Base-by-base conservation (phyloP, 23 red algal species). In the Gracilaria domingensis region DNA sequence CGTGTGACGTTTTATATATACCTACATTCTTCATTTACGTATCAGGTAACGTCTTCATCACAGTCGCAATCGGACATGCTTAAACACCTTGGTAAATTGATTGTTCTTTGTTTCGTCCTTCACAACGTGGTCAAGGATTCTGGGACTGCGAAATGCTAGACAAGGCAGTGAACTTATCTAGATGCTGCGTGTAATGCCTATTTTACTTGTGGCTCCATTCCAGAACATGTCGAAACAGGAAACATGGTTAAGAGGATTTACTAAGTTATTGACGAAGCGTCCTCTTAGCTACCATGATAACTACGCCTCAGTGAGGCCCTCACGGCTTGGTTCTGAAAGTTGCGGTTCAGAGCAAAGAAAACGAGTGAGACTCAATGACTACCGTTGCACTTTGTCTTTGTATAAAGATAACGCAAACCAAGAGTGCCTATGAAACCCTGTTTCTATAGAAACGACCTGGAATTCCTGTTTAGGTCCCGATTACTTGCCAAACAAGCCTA, bases 401-500 rank as follows among this genome's bases (percentile, higher is more conserved):
- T n/a, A n/a, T n/a, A n/a, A n/a, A n/a, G n/a, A n/a, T n/a, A 56
- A 14, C 7, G 24, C 30, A 60, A 23, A 45, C 42, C 42, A 45
- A 45, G 11, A 45, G 42, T 45, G 11, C 42, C 4, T 45, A 11
- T 11, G 5, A 82, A 44, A 69, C 32, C 28, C 30, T 0, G 4
- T 32, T 0, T 37, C 32, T 0, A 69, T 69, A 17, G 64, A 38
- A 37, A 69, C 28, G 64, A 69, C 17, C 26, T 7, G 33, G 64
- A 36, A 18, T 69, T 18, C 32, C 5, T 37, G 4, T 30, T 18
- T 14, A 45, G 9, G 32, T 37, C 0, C 5, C 16, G 4, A 18
- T 25, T 60, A 82, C 53, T 82, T 82, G 39, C 79, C 79, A 82
- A 87, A 87, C 37, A 87, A 72, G 38, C 83, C 83, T 25, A 64